phyloP scores from a whole-genome alignment of 768 basidiomycete species.

The Suillus subluteus region DNA sequence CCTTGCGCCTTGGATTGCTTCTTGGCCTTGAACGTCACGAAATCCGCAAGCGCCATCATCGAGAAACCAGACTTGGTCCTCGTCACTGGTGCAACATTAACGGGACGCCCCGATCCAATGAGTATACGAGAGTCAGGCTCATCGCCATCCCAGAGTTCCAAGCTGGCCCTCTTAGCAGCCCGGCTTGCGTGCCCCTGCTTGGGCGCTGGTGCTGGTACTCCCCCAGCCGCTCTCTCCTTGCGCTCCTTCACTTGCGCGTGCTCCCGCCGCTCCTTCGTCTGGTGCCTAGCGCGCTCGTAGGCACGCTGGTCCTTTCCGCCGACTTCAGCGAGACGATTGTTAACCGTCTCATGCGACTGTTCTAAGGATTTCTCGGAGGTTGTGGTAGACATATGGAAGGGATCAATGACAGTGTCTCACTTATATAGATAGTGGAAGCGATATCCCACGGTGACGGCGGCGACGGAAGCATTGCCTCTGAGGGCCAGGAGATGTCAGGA shows the following conservation, averaged over 20 bases:
- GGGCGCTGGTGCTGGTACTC: conserved; percentile 20
- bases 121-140: conserved; percentile 12
- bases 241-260: conserved; percentile 34
- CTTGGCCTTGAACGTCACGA: conserved; percentile 22
- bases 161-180: conserved; percentile 27
- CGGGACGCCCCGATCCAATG: neutral
- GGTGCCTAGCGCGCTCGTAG: conserved; percentile 37
- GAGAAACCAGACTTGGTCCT: conserved; percentile 17
- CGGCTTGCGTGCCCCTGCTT: conserved; percentile 21
- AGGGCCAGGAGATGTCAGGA: neutral
- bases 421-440: conserved; percentile 35
- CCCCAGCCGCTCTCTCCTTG: conserved; percentile 30
- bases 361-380: conserved; percentile 25
- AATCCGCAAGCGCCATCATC: conserved; percentile 31
- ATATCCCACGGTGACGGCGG: conserved; percentile 18
- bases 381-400: conserved; percentile 33
- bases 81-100: neutral
- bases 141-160: conserved; percentile 36
- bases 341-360: conserved; percentile 22
- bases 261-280: conserved; percentile 35
- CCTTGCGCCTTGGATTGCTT: conserved; percentile 6
- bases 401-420: conserved; percentile 10
- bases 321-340: conserved; percentile 20
- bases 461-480: neutral
- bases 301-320: conserved; percentile 35